phyloP scores from a whole-genome alignment of 2,329 filamentous ascomycete genomes.

The Didymella segeticola region DNA sequence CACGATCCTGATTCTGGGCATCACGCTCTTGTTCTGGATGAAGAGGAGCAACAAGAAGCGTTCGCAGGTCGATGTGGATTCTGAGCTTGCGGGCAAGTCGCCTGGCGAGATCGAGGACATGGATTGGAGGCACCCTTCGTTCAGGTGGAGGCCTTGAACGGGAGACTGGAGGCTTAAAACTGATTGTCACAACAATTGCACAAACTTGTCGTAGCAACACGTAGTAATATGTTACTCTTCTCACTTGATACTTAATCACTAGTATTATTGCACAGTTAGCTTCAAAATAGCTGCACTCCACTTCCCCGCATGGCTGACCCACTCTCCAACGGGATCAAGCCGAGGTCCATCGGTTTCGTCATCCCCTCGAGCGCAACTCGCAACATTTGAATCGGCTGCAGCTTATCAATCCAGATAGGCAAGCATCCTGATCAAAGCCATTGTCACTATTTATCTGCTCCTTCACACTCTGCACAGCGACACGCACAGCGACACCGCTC shows the following conservation, averaged over 20 bases:
- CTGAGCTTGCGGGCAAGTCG: slow-evolving; percentile 60
- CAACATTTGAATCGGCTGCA: not conserved
- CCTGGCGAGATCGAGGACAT: slow-evolving; percentile 41
- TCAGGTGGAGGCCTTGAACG: slow-evolving; percentile 62
- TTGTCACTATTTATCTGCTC: not conserved
- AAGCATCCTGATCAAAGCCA: not conserved
- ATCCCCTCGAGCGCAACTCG: slow-evolving; percentile 4
- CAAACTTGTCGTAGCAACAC: not conserved
- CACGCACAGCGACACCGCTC: not conserved
- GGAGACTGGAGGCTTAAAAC: not conserved
- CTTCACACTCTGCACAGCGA: not conserved
- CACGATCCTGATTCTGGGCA: slow-evolving; percentile 61
- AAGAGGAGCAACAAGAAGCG: slow-evolving; percentile 66
- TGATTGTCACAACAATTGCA: not conserved
- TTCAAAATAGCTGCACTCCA: not conserved
- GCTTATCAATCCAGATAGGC: not conserved
- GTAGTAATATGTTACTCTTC: not conserved
- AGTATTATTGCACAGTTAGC: too few relatives aligned
- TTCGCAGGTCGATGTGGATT: slow-evolving; percentile 61
- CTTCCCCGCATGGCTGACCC: slow-evolving; percentile 11
- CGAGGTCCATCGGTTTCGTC: slow-evolving; percentile 13
- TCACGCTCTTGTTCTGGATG: slow-evolving; percentile 66
- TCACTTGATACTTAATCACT: too few relatives aligned
- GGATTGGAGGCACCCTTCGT: slow-evolving; percentile 63
- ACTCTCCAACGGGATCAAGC: not conserved